phyloP scores from a whole-genome alignment of 1,139 yeast species.

The Geotrichum klebahnii region DNA sequence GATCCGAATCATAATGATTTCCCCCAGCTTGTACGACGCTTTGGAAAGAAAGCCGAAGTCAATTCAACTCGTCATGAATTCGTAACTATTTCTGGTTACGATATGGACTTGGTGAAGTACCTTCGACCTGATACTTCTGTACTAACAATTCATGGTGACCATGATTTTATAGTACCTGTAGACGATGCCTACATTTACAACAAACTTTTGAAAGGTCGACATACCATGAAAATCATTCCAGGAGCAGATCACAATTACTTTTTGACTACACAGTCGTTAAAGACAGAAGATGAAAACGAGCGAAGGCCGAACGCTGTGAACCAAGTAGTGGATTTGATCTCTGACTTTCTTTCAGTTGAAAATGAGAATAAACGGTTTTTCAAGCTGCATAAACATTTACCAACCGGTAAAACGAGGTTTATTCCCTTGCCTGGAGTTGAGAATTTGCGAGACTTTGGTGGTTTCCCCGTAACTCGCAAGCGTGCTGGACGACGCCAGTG shows the following conservation, averaged over 20 bases:
- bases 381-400: constrained; percentile 28
- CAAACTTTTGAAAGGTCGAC: constrained; percentile 55
- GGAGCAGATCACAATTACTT: constrained; percentile 78
- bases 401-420: constrained; percentile 16
- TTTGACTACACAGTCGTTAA: constrained; percentile 6
- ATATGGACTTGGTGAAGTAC: constrained; percentile 44
- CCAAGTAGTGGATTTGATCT: constrained; percentile 51
- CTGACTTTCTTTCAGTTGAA: constrained; percentile 51
- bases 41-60: constrained; percentile 47
- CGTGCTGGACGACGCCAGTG: constrained; percentile 17
- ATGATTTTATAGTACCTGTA: constrained; percentile 62
- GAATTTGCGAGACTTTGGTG: constrained; percentile 80
- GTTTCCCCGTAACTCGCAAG: constrained; percentile 49
- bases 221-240: constrained; percentile 54
- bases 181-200: constrained; percentile 59
- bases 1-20: constrained; percentile 40
- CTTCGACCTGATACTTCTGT: constrained; percentile 50
- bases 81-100: constrained; percentile 50
- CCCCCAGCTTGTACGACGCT: constrained; percentile 42
- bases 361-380: constrained; percentile 54
- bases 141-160: constrained; percentile 65
- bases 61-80: constrained; percentile 54
- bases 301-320: constrained; percentile 56
- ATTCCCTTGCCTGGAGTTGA: constrained; percentile 47
- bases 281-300: constrained; percentile 28